Evolutionary conservation across 768 basidiomycete genomes (phyloP).

Genomic region (Hysterangium stoloniferum): DNA sequence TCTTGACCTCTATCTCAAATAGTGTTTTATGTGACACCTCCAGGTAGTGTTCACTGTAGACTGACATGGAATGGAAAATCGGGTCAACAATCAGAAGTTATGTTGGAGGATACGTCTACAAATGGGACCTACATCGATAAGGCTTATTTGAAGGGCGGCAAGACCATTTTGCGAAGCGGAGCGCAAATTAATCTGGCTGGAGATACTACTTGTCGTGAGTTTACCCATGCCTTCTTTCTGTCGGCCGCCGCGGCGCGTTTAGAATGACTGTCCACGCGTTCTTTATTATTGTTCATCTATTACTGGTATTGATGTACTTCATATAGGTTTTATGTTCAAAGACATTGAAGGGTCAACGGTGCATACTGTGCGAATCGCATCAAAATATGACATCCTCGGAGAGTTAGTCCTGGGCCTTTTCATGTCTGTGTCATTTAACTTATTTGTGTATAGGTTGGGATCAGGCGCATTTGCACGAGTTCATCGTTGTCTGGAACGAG

Average conservation of each 20-base stretch:
- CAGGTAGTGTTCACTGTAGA: slow-evolving; percentile 51
- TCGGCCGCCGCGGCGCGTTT: neutral
- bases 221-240: neutral
- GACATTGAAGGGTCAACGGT: slow-evolving; percentile 39
- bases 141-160: slow-evolving; percentile 10
- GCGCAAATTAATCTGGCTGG: neutral
- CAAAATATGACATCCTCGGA: slow-evolving; percentile 53
- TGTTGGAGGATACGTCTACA: slow-evolving; percentile 51
- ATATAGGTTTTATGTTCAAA: slow-evolving; percentile 63
- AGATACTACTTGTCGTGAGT: neutral
- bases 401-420: slow-evolving; percentile 25
- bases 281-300: slow-evolving; percentile 41
- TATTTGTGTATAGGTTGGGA: slow-evolving; percentile 41
- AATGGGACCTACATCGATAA: slow-evolving; percentile 56
- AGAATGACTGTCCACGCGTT: too few species aligned
- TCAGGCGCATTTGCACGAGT: slow-evolving; percentile 91
- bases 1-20: neutral
- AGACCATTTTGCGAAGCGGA: neutral
- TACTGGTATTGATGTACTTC: too few species aligned
- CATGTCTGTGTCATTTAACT: slow-evolving; percentile 1
- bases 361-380: slow-evolving; percentile 48
- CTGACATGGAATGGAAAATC: slow-evolving; percentile 54
- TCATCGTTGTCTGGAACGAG: slow-evolving; percentile 66
- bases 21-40: neutral
- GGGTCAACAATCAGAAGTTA: slow-evolving; percentile 32